Base-by-base conservation (phyloP, 2,329 filamentous ascomycete genomes). In the Neofusicoccum ribis region DNA sequence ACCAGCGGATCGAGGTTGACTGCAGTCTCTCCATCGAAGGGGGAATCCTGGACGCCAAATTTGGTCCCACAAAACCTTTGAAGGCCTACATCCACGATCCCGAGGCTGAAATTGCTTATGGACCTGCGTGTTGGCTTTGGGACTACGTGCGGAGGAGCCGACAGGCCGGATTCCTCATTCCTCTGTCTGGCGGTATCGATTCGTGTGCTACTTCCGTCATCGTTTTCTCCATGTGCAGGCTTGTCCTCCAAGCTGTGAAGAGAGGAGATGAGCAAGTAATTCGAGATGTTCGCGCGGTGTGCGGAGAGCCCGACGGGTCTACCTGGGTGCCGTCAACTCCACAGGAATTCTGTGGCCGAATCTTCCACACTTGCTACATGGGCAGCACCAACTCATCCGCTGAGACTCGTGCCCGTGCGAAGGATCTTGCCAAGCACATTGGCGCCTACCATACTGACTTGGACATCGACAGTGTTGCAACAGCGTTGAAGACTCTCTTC, bases 381-480 rank as follows among this genome's bases (percentile, higher is more conserved):
- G 91, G 90, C 11, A 93, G 80, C 78, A 79, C 83, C 69, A 86
- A 89, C 68, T 89, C 89, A 47, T 88, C 85, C 58, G 78, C 80
- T 47, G 89, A 92, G 68, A 93, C 91, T 0, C 70, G 91, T 9
- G 80, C 83, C 52, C 82, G 91, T 34, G 89, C 91, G 1, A 85
- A 85, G 71, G 81, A 84, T 0, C 82, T 94, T 2, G 78, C 82
- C 1, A 72, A 80, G 3, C 82, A 80, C 4, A 92, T 94, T 61
- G 91, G 91, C 3, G 82, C 85, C 15, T 88, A 92, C 71, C 92
- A 95, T 72, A 82, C 86, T 3, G 85, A 93, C 71, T 80, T 92
- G 50, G 86, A 92, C 71, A 92, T 94, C 65, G 91, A 94, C 72
- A 82, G 83, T 1, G 83, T 89, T 8, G 87, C 88, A 67, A 80